Conservation (phyloP, 1,284 basidiomycete genomes). For the Neotropicomus parvogracilis region DNA sequence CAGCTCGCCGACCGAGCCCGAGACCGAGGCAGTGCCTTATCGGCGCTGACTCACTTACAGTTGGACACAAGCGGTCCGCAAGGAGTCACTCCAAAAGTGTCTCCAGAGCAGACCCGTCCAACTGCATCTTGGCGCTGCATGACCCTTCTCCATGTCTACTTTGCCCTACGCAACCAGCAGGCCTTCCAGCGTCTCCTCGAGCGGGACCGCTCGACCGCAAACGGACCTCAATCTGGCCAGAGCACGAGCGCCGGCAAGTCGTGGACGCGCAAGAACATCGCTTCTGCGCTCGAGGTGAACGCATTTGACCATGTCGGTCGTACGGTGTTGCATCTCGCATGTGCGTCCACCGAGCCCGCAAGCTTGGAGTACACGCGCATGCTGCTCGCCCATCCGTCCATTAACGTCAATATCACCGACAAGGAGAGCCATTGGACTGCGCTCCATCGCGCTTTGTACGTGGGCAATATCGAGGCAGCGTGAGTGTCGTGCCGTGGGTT, state of each 20-base stretch:
- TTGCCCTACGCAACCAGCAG: conserved; percentile 72
- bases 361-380: conserved; percentile 78
- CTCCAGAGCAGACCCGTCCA: conserved; percentile 25
- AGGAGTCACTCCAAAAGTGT: conserved; percentile 26
- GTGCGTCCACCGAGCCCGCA: conserved; percentile 54
- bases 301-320: conserved; percentile 68
- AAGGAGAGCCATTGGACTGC: conserved; percentile 89
- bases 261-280: conserved; percentile 55
- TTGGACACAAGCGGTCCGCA: conserved; percentile 24
- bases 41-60: conserved; percentile 14
- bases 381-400: conserved; percentile 72
- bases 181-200: conserved; percentile 82
- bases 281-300: conserved; percentile 60
- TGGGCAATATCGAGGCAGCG: conserved; percentile 79
- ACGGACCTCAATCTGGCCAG: conserved; percentile 29
- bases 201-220: conserved; percentile 22
- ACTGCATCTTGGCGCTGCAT: conserved; percentile 43
- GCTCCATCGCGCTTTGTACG: conserved; percentile 87
- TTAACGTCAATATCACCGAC: conserved; percentile 84
- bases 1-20: background rate
- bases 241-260: conserved; percentile 60
- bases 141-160: conserved; percentile 81
- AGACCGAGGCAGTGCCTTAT: conserved; percentile 14
- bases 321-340: conserved; percentile 84
- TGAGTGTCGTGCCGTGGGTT: conserved; percentile 34